A percentile compares a stretch with the other conserved stretches of the same genome.
Evolutionary conservation across 257 asterid species (phyloP).

Genomic region (Cordia subcordata): DNA sequence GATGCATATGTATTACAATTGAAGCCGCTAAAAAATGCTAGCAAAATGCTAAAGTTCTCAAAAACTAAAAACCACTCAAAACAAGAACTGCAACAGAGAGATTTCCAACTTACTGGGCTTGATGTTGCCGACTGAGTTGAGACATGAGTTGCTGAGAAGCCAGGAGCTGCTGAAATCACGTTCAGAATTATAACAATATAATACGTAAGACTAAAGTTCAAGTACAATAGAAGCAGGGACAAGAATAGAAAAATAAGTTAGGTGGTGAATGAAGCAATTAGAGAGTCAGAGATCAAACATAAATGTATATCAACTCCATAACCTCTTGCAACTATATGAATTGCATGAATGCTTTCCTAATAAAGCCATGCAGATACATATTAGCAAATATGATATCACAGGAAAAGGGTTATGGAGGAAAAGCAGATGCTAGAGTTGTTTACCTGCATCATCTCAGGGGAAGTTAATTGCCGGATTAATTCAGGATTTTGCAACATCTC

Average conservation of each 20-base stretch:
- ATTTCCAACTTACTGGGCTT: slow-evolving; percentile 37
- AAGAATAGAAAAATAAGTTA: no score
- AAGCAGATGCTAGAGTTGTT: background rate
- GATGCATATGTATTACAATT: background rate
- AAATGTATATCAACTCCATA: no score
- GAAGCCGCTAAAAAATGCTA: no score
- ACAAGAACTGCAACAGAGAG: background rate
- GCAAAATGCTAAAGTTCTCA: background rate
- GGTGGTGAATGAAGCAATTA: no score
- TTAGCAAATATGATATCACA: no score
- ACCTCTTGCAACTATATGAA: no score
- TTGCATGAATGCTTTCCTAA: no score
- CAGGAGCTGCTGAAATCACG: slow-evolving; percentile 35
- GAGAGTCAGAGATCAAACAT: no score
- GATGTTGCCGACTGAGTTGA: slow-evolving; percentile 38
- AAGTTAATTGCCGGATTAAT: slow-evolving; percentile 37
- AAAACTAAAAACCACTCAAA: background rate
- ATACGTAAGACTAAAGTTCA: background rate
- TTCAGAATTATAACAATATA: background rate
- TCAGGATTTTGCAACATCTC: slow-evolving; percentile 58
- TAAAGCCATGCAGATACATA: no score
- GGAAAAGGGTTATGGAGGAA: no score
- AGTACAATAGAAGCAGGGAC: background rate
- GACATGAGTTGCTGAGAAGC: slow-evolving; percentile 41
- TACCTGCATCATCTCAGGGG: slow-evolving; percentile 56